phyloP scores from a whole-genome alignment of 345 rosid species.

The Erucastrum elatum region DNA sequence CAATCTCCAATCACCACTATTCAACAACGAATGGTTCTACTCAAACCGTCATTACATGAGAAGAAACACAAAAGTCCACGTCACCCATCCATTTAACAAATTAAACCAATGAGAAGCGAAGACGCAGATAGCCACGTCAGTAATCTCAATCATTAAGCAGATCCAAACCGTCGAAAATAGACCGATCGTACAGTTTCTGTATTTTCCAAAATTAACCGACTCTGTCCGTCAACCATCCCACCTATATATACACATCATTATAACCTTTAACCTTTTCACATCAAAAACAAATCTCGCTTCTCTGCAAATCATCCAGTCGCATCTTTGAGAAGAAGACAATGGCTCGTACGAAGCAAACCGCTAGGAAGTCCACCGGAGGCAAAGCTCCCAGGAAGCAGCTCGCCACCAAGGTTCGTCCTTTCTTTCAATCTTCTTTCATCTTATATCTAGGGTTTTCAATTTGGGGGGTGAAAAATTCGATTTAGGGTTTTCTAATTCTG shows the following conservation, averaged over 20 bases:
- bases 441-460: background rate
- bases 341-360: conserved; percentile 75
- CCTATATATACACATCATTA: conserved; percentile 14
- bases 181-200: background rate
- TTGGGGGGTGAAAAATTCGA: background rate
- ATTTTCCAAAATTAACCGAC: conserved; percentile 24
- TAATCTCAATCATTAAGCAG: background rate
- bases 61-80: conserved; percentile 38
- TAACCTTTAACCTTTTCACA: conserved; percentile 6
- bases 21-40: background rate
- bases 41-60: background rate
- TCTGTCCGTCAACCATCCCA: background rate
- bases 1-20: background rate
- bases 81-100: background rate
- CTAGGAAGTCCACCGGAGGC: conserved; percentile 63
- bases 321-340: conserved; percentile 29
- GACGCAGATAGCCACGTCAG: conserved; percentile 29
- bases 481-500: background rate
- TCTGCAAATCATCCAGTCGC: background rate
- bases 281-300: background rate
- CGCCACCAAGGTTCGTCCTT: conserved; percentile 51
- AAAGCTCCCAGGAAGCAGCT: conserved; percentile 66
- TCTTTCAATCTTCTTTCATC: background rate
- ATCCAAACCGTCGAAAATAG: conserved; percentile 18
- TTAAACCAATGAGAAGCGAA: background rate